Evolutionary conservation across 805 yeast genomes (phyloP).

Genomic region (Yamadazyma phyllophila): DNA sequence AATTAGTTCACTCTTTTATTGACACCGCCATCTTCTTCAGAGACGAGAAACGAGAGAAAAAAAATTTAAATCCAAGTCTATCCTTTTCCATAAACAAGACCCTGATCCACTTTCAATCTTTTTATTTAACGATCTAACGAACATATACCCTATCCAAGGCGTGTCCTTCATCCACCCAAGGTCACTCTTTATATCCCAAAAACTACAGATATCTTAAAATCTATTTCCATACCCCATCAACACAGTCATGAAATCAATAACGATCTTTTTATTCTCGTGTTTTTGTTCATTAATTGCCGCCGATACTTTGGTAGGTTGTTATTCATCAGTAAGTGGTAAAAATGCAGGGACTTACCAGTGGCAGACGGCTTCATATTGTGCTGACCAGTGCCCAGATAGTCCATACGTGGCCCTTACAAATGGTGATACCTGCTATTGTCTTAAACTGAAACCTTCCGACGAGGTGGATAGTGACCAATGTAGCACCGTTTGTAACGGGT

Average conservation of each 20-base stretch:
- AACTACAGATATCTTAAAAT: background rate
- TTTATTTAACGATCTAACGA: slow-evolving; percentile 5
- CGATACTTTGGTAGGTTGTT: slow-evolving; percentile 27
- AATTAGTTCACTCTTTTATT: background rate
- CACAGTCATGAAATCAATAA: slow-evolving; percentile 3
- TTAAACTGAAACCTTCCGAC: slow-evolving; percentile 26
- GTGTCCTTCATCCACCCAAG: background rate
- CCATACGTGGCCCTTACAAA: slow-evolving; percentile 37
- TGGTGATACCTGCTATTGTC: slow-evolving; percentile 41
- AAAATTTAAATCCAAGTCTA: background rate
- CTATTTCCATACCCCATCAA: background rate
- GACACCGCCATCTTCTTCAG: background rate
- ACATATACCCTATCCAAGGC: background rate
- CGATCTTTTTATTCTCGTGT: background rate
- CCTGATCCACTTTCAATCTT: background rate
- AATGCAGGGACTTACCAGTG: slow-evolving; percentile 22
- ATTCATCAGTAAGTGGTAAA: slow-evolving; percentile 25
- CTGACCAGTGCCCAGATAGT: slow-evolving; percentile 26
- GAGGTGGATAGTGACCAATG: slow-evolving; percentile 20
- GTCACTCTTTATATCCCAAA: background rate
- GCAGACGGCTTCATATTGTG: slow-evolving; percentile 32
- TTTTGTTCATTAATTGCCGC: background rate
- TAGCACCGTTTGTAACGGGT: slow-evolving; percentile 34
- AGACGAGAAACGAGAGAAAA: background rate
- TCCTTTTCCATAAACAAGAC: background rate